phyloP scores from a whole-genome alignment of 2,329 filamentous ascomycete genomes.

The Talaromyces sp. region DNA sequence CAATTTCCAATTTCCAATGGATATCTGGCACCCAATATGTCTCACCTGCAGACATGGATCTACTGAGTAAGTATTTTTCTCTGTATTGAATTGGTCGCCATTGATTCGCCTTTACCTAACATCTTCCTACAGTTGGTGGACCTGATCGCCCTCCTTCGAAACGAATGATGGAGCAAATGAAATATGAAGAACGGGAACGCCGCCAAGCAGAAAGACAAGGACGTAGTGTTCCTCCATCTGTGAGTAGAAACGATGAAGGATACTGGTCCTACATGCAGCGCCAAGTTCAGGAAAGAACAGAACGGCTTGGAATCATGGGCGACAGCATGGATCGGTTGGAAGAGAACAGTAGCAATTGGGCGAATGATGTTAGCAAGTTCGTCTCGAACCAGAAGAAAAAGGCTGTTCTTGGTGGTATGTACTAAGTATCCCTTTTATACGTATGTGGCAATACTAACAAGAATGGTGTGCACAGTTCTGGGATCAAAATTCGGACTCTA shows the following conservation, averaged over 20 bases:
- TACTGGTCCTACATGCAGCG: constrained; percentile 77
- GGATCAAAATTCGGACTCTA: constrained; percentile 21
- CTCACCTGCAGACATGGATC: constrained; percentile 79
- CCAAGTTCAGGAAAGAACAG: constrained; percentile 84
- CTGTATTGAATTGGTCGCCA: background rate
- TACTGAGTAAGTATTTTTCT: constrained; percentile 56
- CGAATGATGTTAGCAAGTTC: constrained; percentile 83
- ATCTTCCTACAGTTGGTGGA: constrained; percentile 60
- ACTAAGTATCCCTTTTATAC: background rate
- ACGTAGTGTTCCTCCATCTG: constrained; percentile 29
- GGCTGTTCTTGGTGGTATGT: constrained; percentile 64
- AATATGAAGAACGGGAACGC: constrained; percentile 64
- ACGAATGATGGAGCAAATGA: constrained; percentile 77
- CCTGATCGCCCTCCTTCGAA: constrained; percentile 84
- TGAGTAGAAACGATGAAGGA: constrained; percentile 54
- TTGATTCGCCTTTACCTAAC: background rate
- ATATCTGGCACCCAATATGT: constrained; percentile 92
- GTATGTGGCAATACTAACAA: background rate
- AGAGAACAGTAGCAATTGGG: constrained; percentile 76
- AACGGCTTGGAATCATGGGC: constrained; percentile 76
- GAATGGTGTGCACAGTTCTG: constrained; percentile 1
- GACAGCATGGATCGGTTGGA: constrained; percentile 82
- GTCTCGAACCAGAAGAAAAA: constrained; percentile 84
- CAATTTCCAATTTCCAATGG: constrained; percentile 95
- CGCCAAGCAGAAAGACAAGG: constrained; percentile 37